Evolutionary conservation across 202 grass and related monocot species (phyloP), one percentile per base, ranked within the genome.

Genomic region (Setaria viridis): DNA sequence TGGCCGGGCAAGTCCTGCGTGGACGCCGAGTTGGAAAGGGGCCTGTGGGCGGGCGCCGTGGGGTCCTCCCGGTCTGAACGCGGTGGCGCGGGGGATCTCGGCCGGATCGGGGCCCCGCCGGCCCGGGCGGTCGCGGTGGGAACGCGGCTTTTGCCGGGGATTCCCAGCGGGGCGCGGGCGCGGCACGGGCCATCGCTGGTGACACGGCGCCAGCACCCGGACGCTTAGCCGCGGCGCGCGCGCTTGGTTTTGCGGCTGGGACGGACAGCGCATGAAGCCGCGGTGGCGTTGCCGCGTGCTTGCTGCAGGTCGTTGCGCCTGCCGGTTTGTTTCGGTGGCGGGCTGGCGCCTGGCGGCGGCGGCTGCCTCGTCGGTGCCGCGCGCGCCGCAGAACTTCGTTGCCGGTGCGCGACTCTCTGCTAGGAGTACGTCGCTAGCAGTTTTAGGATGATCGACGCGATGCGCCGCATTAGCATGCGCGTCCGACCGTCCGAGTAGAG

Each of bases 71-170:
- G 21, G 83, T 91, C 88, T 90, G 88, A 86, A 88, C 83, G 83
- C 86, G 86, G 78, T 3, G 21, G 2, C 2, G 49, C 33, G 78
- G 67, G 47, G 62, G 62, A 80, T 91, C 82, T 82, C 66, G 11
- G 42, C 9, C 10, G 1, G 34, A 10, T 0, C 3, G 2, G 41
- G 45, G 0, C 8, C 51, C 15, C 35, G 53, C 34, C 34, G 35
- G 5, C 2, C 32, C 19, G 7, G 84, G 11, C 60, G 74, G 14
- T 56, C 55, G 56, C 74, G 2, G 85, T 92, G 87, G 81, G 91
- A 90, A 92, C 87, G 85, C 71, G 81, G 72, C 76, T 82, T 85
- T 90, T 90, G 42, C 16, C n/a, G 4, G 51, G 72, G 85, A 90
- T 90, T 88, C 85, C 65, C 7, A 42, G 70, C 67, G 21, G 9